Percentiles rank a stretch among this genome's conserved stretches.
Conservation (phyloP, 179 eudicot species). For the Beta lomatogona region DNA sequence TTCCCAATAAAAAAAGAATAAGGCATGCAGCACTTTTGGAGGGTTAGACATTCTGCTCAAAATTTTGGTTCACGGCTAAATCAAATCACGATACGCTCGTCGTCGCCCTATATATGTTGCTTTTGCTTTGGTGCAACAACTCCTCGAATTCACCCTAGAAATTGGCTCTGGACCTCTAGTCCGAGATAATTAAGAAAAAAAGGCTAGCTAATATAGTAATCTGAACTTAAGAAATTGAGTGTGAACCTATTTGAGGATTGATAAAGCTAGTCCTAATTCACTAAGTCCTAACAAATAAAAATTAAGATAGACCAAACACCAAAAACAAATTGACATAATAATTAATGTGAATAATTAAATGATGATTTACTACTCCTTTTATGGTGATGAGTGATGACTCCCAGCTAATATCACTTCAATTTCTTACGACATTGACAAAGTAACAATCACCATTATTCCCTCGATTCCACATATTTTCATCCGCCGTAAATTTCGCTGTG, state of each 20-base stretch:
- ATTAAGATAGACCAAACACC: constrained; percentile 5
- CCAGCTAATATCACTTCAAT: not conserved
- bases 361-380: not conserved
- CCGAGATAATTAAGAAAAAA: too few species aligned
- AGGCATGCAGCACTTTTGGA: too few species aligned
- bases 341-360: not conserved
- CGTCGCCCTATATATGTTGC: too few species aligned
- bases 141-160: not conserved
- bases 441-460: not conserved
- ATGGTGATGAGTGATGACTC: not conserved
- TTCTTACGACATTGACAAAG: not conserved
- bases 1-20: too few species aligned
- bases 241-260: not conserved
- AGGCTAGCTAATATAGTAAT: too few species aligned
- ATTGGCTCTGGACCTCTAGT: not conserved
- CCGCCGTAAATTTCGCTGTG: constrained; percentile 12
- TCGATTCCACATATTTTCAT: constrained; percentile 3
- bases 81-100: too few species aligned
- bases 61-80: too few species aligned
- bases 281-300: not conserved
- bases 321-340: constrained; percentile 13
- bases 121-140: too few species aligned
- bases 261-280: not conserved
- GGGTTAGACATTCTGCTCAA: too few species aligned
- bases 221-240: not conserved